phyloP scores from a whole-genome alignment of 805 yeast genomes.

The Metschnikowia aberdeeniae region DNA sequence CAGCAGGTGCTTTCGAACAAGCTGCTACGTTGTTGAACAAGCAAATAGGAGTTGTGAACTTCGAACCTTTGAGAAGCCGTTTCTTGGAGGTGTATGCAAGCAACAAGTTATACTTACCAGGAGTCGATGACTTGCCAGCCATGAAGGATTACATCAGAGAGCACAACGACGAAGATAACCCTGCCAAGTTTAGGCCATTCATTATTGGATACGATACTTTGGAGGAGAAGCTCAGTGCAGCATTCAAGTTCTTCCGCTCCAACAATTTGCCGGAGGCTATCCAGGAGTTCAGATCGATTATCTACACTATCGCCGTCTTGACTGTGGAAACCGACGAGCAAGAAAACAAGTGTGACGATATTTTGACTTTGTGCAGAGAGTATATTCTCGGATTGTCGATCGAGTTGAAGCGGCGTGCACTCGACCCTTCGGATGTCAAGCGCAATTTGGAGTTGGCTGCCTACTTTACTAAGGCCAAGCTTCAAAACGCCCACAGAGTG shows the following conservation, averaged over 20 bases:
- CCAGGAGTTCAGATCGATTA: conserved; percentile 68
- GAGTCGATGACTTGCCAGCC: conserved; percentile 70
- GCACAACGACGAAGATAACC: conserved; percentile 55
- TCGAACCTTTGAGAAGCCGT: conserved; percentile 80
- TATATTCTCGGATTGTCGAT: conserved; percentile 90
- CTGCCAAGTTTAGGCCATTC: conserved; percentile 49
- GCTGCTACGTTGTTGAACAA: conserved; percentile 91
- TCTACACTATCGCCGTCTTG: conserved; percentile 68
- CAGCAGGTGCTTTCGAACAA: conserved; percentile 94
- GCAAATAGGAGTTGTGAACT: conserved; percentile 81
- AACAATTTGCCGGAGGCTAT: conserved; percentile 84
- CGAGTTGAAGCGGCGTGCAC: conserved; percentile 81
- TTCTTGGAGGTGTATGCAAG: conserved; percentile 83
- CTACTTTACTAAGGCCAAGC: conserved; percentile 81
- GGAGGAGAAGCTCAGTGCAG: conserved; percentile 59
- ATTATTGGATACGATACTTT: conserved; percentile 72
- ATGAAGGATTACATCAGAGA: conserved; percentile 65
- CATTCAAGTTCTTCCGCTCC: conserved; percentile 77
- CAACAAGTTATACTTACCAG: conserved; percentile 69
- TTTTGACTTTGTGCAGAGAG: conserved; percentile 74
- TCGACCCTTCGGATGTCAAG: conserved; percentile 67
- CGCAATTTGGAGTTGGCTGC: conserved; percentile 94
- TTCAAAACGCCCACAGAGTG: conserved; percentile 77
- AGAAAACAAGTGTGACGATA: conserved; percentile 67
- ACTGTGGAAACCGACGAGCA: conserved; percentile 73